Evolutionary conservation across 805 yeast species (phyloP), one percentile per base, ranked within the genome.

Genomic region (Saturnispora halmiae): DNA sequence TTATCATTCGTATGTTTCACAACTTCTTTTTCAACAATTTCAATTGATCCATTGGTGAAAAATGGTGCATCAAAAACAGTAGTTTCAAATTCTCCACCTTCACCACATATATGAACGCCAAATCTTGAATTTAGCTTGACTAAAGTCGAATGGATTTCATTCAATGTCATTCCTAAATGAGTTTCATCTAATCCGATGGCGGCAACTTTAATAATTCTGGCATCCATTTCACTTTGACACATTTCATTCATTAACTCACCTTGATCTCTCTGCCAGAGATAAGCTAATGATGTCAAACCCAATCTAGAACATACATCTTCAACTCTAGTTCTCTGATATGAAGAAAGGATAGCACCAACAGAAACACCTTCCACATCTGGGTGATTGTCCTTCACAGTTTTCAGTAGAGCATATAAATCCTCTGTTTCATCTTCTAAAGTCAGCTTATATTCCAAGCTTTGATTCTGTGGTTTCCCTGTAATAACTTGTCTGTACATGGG

Each of bases 71-170:
- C 96, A 22, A 92, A 65, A 2, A 90, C 97, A 50, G 90, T 64
- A 0, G 96, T 81, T 58, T 92, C 99, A 59, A 86, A 92, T 59
- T 92, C 99, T 1, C 99, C 99, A 26, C 99, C 99, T 65, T 92
- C 99, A 11, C 99, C 99, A 64, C 98, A 92, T 0, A 92, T 77
- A 58, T 90, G 96, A 11, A 88, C 83, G 2, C 88, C 94, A 60
- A 75, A 88, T 58, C 65, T 62, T 8, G 56, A 45, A 56, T 87
- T 81, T 45, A 88, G 63, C 30, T 65, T 64, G 10, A 65, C 47
- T 55, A 92, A 59, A 0, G 64, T 70, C 1, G 85, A 82, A 41
- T 70, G 72, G 47, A 81, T 64, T 46, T 82, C 72, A 4, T 67
- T 72, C 32, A 92, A 64, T 2, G 79, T 64, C 56, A 73, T 71